Percentiles rank a stretch among this genome's conserved stretches.
phyloP scores from a whole-genome alignment of 345 rosid genomes.

The Euphorbia tirucalli region DNA sequence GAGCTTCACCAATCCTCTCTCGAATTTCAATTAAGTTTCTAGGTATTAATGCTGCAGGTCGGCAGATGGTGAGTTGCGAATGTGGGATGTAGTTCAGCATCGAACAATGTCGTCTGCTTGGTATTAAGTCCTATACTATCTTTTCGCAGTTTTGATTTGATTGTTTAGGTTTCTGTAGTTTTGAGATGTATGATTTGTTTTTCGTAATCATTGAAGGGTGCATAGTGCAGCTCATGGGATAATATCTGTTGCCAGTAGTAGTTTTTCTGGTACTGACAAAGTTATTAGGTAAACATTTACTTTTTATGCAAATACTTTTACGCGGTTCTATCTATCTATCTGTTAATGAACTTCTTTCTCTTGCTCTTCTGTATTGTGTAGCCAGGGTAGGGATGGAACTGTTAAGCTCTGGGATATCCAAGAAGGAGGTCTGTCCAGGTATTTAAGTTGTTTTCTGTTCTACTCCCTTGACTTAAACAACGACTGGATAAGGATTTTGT shows the following conservation, averaged over 20 bases:
- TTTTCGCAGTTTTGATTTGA: background rate
- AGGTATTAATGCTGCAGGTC: constrained; percentile 44
- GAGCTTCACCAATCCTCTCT: background rate
- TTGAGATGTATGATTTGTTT: background rate
- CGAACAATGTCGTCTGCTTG: constrained; percentile 73
- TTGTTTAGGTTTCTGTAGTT: background rate
- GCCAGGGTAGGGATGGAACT: constrained; percentile 97
- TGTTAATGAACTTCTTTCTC: background rate
- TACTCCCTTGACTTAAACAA: constrained; percentile 2
- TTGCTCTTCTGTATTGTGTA: constrained; percentile 17
- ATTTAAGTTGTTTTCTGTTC: background rate
- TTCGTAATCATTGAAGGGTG: constrained; percentile 45
- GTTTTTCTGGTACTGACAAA: constrained; percentile 58
- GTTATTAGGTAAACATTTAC: constrained; percentile 58
- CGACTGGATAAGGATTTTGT: background rate
- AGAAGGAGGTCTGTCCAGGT: constrained; percentile 86
- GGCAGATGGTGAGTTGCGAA: constrained; percentile 81
- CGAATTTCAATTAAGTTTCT: background rate
- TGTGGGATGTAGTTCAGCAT: constrained; percentile 76
- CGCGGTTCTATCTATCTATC: background rate
- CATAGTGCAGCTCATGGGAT: constrained; percentile 89
- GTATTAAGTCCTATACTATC: constrained; percentile 25
- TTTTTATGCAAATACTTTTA: background rate
- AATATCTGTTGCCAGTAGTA: constrained; percentile 60
- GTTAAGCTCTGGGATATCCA: constrained; percentile 85